phyloP scores from a whole-genome alignment of 139 green algal genomes.

The Chlorella ohadii region DNA sequence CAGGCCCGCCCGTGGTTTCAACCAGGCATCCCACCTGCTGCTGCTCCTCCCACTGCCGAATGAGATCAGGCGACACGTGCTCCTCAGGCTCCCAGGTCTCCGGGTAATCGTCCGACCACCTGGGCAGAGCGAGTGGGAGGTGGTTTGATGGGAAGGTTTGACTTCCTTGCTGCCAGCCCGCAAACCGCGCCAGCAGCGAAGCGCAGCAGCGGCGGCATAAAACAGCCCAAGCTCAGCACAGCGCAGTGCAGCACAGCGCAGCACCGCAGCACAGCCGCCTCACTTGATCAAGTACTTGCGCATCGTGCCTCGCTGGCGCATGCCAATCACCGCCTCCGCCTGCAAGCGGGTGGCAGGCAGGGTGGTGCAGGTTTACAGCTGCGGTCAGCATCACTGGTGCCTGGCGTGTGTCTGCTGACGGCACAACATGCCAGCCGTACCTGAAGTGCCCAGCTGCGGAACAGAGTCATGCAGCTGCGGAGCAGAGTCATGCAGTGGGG shows the following conservation, averaged over 20 bases:
- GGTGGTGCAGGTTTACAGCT: too few relatives aligned
- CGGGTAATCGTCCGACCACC: slow-evolving; percentile 72
- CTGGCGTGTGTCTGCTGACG: too few relatives aligned
- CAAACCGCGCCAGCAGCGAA: neutral
- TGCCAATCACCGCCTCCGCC: slow-evolving; percentile 53
- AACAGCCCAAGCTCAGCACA: neutral
- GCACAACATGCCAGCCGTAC: too few relatives aligned
- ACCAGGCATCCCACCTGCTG: neutral
- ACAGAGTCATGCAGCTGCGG: too few relatives aligned
- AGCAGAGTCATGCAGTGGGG: too few relatives aligned
- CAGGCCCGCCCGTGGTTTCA: too few relatives aligned
- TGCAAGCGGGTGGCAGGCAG: neutral
- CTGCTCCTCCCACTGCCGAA: slow-evolving; percentile 62
- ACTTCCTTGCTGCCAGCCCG: too few relatives aligned
- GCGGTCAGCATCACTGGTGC: too few relatives aligned
- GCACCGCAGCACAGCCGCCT: neutral
- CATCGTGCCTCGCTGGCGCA: slow-evolving; percentile 64
- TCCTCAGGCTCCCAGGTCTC: slow-evolving; percentile 86
- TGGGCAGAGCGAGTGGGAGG: too few relatives aligned
- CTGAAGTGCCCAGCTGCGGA: too few relatives aligned
- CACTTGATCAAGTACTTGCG: slow-evolving; percentile 80
- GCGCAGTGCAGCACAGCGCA: neutral
- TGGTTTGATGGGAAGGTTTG: too few relatives aligned
- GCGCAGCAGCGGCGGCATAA: neutral
- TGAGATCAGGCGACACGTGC: slow-evolving; percentile 69